Evolutionary conservation across 2,329 filamentous ascomycete genomes (phyloP).

Genomic region (Cadophora sp.): DNA sequence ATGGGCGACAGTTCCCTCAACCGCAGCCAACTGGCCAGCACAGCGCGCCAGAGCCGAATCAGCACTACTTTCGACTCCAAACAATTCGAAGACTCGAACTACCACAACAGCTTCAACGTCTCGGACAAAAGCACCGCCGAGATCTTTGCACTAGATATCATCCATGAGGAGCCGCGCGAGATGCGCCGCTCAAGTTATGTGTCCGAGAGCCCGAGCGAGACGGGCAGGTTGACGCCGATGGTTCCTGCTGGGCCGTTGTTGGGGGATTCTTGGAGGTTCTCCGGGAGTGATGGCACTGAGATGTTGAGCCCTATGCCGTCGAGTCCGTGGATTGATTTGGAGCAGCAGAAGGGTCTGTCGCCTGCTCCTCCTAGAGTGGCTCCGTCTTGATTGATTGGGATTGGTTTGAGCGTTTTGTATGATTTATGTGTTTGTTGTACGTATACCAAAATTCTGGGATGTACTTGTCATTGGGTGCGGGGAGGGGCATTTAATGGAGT

Average conservation of each 20-base stretch:
- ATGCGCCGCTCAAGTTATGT: not conserved
- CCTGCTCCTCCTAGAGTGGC: conserved; percentile 3
- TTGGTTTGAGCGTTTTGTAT: not conserved
- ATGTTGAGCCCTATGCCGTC: not conserved
- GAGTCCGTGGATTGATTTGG: not conserved
- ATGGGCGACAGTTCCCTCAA: not conserved
- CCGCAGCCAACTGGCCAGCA: conserved; percentile 4
- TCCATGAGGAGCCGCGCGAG: conserved; percentile 6
- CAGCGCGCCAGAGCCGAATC: not conserved
- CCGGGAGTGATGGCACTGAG: conserved; percentile 9
- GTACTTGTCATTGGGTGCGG: not conserved
- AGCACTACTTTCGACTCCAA: not conserved
- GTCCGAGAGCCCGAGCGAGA: conserved; percentile 7
- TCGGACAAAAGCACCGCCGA: not conserved
- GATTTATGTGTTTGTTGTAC: not conserved
- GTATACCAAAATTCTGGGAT: not conserved
- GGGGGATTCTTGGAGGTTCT: not conserved
- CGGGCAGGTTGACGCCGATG: conserved; percentile 1
- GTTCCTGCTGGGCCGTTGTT: not conserved
- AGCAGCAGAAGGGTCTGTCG: conserved; percentile 8
- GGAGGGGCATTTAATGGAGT: not conserved
- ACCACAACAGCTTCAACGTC: not conserved
- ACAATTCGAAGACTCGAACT: not conserved
- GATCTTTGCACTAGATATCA: not conserved
- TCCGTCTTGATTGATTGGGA: not conserved